phyloP scores from a whole-genome alignment of 2,329 filamentous ascomycete species.

The Colletotrichum tropicicola region DNA sequence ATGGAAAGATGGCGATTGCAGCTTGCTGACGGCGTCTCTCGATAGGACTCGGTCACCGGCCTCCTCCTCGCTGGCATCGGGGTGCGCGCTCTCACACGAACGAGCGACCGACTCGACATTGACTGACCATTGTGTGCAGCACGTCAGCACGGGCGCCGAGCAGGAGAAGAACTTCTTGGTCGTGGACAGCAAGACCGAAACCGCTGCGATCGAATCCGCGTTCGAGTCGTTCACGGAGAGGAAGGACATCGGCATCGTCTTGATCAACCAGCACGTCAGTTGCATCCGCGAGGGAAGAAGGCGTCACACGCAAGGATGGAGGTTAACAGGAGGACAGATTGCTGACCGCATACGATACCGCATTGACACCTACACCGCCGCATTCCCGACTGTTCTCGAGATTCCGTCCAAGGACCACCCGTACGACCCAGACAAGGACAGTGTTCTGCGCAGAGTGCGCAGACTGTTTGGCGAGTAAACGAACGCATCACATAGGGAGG shows the following conservation, averaged over 20 bases:
- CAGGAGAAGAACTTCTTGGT: conserved; percentile 98
- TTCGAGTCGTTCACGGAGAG: conserved; percentile 90
- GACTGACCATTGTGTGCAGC: conserved; percentile 59
- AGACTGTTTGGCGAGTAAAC: conserved; percentile 73
- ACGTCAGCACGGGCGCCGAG: conserved; percentile 89
- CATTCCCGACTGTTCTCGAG: conserved; percentile 95
- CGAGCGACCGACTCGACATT: neutral
- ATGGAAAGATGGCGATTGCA: conserved; percentile 31
- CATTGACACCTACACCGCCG: conserved; percentile 91
- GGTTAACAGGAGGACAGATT: conserved; percentile 66
- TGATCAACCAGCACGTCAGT: conserved; percentile 97
- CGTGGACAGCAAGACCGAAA: conserved; percentile 94
- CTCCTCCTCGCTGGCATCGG: conserved; percentile 95
- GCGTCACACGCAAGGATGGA: neutral
- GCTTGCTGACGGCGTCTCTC: conserved; percentile 9
- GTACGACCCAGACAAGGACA: conserved; percentile 99
- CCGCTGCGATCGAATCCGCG: conserved; percentile 83
- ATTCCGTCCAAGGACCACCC: conserved; percentile 99
- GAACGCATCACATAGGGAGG: neutral
- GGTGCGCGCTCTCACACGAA: conserved; percentile 59
- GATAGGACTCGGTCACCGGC: conserved; percentile 92
- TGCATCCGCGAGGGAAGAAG: neutral
- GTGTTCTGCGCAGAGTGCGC: conserved; percentile 87
- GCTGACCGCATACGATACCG: conserved; percentile 92
- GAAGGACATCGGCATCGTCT: conserved; percentile 95